These are phyloP conservation scores for Beauveria sp. DNA, from an alignment of 2,329 filamentous ascomycete species.

Conservation along the genomic window DNA sequence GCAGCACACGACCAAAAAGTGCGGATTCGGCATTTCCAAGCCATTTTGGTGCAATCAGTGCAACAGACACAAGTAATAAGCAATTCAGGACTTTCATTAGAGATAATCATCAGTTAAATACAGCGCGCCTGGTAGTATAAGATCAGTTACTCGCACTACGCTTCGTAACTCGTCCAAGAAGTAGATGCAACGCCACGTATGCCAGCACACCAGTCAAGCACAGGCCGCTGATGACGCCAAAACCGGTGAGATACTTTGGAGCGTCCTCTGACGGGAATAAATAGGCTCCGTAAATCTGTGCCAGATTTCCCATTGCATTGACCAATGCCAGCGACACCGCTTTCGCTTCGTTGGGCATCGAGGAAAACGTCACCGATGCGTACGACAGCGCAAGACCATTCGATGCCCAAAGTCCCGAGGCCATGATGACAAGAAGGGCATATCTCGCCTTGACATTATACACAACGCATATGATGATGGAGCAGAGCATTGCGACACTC, in stretches of 20 bases:
- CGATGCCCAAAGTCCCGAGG: constrained; percentile 44
- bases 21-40: too few relatives aligned
- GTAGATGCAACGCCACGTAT: constrained; percentile 10
- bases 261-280: constrained; percentile 38
- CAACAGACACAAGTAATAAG: too few relatives aligned
- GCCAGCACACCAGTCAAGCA: constrained; percentile 11
- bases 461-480: constrained; percentile 32
- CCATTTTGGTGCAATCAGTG: too few relatives aligned
- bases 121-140: too few relatives aligned
- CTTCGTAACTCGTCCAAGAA: neutral
- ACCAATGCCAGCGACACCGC: constrained; percentile 40
- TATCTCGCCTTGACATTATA: constrained; percentile 47
- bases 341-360: constrained; percentile 35
- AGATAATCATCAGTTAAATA: too few relatives aligned
- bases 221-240: constrained; percentile 21
- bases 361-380: constrained; percentile 42
- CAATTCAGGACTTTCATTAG: too few relatives aligned
- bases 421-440: constrained; percentile 47
- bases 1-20: too few relatives aligned
- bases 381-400: constrained; percentile 45
- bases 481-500: constrained; percentile 26
- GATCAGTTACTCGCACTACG: neutral
- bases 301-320: constrained; percentile 43
- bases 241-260: constrained; percentile 38
- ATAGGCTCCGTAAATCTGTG: constrained; percentile 44